Evolutionary conservation across 2,329 filamentous ascomycete species (phyloP), one percentile per base, ranked within the genome.

Genomic region (Diplodia intermedia): DNA sequence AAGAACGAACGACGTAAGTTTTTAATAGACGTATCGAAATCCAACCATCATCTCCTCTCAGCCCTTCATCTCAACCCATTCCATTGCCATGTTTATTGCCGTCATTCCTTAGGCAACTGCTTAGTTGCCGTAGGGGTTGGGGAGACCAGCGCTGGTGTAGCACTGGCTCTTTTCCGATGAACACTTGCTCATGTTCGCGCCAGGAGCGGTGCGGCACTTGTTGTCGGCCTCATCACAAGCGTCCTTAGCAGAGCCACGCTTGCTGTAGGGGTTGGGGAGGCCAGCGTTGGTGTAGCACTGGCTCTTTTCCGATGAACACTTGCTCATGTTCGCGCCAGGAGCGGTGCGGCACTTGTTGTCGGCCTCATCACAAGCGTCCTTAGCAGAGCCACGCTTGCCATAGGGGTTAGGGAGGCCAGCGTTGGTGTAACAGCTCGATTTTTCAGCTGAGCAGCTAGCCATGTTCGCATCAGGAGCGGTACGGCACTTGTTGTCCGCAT

Each of bases 41-140:
- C 43, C 43, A 47, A 47, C 43, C 43, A 47, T 47, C 40, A 11
- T n/a, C 43, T 47, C 43, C 26, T 7, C 14, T 18, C 9, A n/a
- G 18, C 29, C 6, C 15, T 20, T 20, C 29, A 54, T n/a, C 29
- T n/a, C 15, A 36, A 18, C 29, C 7, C 1, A 29, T 29, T 52
- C 49, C 33, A 36, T 2, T 12, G 0, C 20, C 49, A 29, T 12
- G 1, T 29, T 29, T 11, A 3, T 52, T 15, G 2, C 29, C 15
- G 2, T 33, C 11, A 36, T 54, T 11, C 29, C 52, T 6, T 52
- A 52, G 6, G 14, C 4, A 54, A 11, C 52, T 29, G 29, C 15
- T 54, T 54, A 54, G 52, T 62, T 62, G 57, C 23, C 29, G 61
- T 65, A 65, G 29, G 61, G 61, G 61, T 33, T 65, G 9, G 43